Base-by-base conservation (phyloP, 2,329 filamentous ascomycete species). In the Seiridium unicorne region DNA sequence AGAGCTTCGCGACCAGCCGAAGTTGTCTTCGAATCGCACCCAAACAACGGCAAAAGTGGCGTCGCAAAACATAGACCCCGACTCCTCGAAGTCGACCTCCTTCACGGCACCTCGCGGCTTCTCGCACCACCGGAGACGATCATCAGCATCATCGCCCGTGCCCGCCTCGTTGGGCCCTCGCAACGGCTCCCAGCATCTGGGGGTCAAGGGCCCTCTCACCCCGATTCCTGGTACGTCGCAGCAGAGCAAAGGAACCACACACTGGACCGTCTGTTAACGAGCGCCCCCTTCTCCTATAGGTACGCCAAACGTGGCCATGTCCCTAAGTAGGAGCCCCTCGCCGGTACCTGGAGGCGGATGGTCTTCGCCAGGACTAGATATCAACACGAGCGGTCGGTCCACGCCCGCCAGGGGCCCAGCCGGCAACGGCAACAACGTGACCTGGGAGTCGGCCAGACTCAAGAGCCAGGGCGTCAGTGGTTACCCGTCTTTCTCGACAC, bases 301-400 rank as follows among this genome's bases (percentile, higher is more conserved):
- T 70, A 87, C 82, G 56, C 82, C 86, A 48, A 81, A 77, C 68
- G 70, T 76, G 66, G 77, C 79, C 69, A 97, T 97, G 93, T 91
- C 91, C 66, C 79, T 94, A 64, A 95, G 93, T 66, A 88, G 92
- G 77, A 96, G 92, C 72, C 92, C 93, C 55, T 97, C 92, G 59
- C 94, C 93, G 63, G 84, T 87, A 64, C 89, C 88, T 63, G 90
- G 90, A 69, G 92, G 92, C 72, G 93, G 93, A 68, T 97, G 94
- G 93, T 87, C 91, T 60, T 95, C 89, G 76, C 92, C 90, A 59
- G 91, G 89, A 64, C 83, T 92, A 71, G 89, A 86, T 70, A 87
- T 90, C 62, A 87, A 86, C 65, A 74, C 79, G 61, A 91, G 89
- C 73, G 89, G 89, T 63, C 84, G 85, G 66, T 86, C 86, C 44